Conservation (phyloP, 345 rosid species). For the Gossypium rotundifolium region DNA sequence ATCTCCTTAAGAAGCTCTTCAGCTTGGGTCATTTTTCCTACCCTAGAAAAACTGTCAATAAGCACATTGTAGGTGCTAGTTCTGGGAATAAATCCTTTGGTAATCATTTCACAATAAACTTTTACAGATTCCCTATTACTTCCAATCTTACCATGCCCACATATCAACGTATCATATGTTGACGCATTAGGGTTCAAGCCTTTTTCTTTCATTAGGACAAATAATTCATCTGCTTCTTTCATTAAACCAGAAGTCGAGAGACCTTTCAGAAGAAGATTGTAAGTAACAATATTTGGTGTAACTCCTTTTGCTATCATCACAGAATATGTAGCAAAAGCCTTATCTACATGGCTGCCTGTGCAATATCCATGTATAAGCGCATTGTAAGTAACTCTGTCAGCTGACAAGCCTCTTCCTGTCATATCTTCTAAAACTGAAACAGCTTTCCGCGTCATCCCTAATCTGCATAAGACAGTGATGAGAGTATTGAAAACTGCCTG, state of each 20-base stretch:
- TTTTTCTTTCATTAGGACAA: slow-evolving; percentile 51
- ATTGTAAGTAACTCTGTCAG: slow-evolving; percentile 59
- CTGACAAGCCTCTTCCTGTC: slow-evolving; percentile 42
- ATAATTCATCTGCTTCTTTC: slow-evolving; percentile 44
- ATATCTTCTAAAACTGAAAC: slow-evolving; percentile 44
- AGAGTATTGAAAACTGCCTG: slow-evolving; percentile 57
- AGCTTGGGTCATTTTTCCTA: slow-evolving; percentile 72
- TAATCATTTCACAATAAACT: slow-evolving; percentile 70
- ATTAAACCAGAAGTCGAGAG: slow-evolving; percentile 41
- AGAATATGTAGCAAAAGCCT: slow-evolving; percentile 44
- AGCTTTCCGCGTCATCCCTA: slow-evolving; percentile 76
- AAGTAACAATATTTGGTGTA: slow-evolving; percentile 53
- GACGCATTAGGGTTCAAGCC: slow-evolving; percentile 56
- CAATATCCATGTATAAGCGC: slow-evolving; percentile 66
- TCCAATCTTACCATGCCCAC: slow-evolving; percentile 66
- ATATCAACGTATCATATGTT: slow-evolving; percentile 58
- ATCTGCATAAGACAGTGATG: slow-evolving; percentile 54
- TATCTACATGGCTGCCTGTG: slow-evolving; percentile 43
- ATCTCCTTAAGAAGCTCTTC: slow-evolving; percentile 74
- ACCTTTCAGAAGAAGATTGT: slow-evolving; percentile 62
- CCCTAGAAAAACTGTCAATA: slow-evolving; percentile 52
- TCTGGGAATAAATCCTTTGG: slow-evolving; percentile 65
- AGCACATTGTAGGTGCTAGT: slow-evolving; percentile 74
- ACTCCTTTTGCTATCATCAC: slow-evolving; percentile 53
- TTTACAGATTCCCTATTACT: slow-evolving; percentile 55